phyloP scores from a whole-genome alignment of 2,329 filamentous ascomycete genomes.

The Colletotrichum filicis region DNA sequence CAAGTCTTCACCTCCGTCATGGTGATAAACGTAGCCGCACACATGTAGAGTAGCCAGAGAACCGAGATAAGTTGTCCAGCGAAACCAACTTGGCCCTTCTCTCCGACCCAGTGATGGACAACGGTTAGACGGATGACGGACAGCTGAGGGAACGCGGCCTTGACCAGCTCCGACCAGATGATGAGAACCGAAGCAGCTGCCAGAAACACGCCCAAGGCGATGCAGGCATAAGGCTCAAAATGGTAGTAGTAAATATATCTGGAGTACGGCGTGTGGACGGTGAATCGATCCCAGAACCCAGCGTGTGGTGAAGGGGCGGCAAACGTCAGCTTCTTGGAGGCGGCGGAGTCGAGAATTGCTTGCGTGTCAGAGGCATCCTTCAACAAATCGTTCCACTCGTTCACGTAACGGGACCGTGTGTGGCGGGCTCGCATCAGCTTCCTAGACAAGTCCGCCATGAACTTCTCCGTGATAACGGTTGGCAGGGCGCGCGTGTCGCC shows the following conservation, averaged over 20 bases:
- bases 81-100: constrained; percentile 82
- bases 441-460: constrained; percentile 88
- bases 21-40: constrained; percentile 84
- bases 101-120: constrained; percentile 78
- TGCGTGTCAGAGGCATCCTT: constrained; percentile 80
- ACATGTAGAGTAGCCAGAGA: constrained; percentile 97
- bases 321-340: constrained; percentile 84
- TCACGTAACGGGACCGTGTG: constrained; percentile 82
- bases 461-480: constrained; percentile 90
- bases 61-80: constrained; percentile 87
- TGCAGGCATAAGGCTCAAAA: constrained; percentile 74
- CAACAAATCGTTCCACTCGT: constrained; percentile 87
- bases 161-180: constrained; percentile 94
- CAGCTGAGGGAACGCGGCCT: constrained; percentile 79
- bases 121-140: constrained; percentile 76
- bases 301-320: constrained; percentile 66
- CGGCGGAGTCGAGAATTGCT: constrained; percentile 83
- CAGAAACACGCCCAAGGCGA: constrained; percentile 74
- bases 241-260: constrained; percentile 83
- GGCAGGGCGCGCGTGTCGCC: constrained; percentile 67
- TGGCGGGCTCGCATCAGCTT: constrained; percentile 85
- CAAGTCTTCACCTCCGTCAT: constrained; percentile 97
- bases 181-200: constrained; percentile 83
- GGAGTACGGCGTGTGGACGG: constrained; percentile 80
- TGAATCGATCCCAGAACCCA: constrained; percentile 64